Evolutionary conservation across 768 basidiomycete genomes (phyloP).

Genomic region (Cubamyces lactineus): DNA sequence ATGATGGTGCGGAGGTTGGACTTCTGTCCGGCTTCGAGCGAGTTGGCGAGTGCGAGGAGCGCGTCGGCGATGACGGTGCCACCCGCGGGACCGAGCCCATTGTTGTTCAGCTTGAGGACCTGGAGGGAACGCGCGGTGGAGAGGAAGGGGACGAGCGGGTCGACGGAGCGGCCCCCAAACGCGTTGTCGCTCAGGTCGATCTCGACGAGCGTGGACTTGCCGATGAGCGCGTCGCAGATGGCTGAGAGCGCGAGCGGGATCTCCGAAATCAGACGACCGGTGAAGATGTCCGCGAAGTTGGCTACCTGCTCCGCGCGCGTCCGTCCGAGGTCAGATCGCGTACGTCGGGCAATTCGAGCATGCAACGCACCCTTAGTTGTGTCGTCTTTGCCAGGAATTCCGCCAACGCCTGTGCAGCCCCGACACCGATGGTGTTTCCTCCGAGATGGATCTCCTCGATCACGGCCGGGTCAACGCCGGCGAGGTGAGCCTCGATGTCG

Average conservation of each 20-base stretch:
- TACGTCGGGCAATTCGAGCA: background rate
- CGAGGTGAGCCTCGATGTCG: conserved; percentile 77
- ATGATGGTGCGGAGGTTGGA: conserved; percentile 81
- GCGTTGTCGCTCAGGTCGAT: conserved; percentile 95
- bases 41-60: conserved; percentile 70
- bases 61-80: conserved; percentile 87
- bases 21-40: conserved; percentile 62
- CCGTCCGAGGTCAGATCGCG: background rate
- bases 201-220: conserved; percentile 80
- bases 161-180: conserved; percentile 93
- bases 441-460: conserved; percentile 92
- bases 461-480: conserved; percentile 59
- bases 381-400: conserved; percentile 73
- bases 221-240: conserved; percentile 84
- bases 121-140: conserved; percentile 80
- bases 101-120: conserved; percentile 92
- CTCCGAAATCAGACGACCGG: conserved; percentile 92
- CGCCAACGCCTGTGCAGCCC: conserved; percentile 83
- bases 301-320: conserved; percentile 62
- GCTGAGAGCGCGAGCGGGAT: conserved; percentile 89
- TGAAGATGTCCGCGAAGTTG: conserved; percentile 97
- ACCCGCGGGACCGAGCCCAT: conserved; percentile 91
- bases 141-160: conserved; percentile 91
- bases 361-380: conserved; percentile 64
- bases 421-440: conserved; percentile 93